Conservation (phyloP, 2,329 filamentous ascomycete species). For the Sporothrix pseudoabietina region DNA sequence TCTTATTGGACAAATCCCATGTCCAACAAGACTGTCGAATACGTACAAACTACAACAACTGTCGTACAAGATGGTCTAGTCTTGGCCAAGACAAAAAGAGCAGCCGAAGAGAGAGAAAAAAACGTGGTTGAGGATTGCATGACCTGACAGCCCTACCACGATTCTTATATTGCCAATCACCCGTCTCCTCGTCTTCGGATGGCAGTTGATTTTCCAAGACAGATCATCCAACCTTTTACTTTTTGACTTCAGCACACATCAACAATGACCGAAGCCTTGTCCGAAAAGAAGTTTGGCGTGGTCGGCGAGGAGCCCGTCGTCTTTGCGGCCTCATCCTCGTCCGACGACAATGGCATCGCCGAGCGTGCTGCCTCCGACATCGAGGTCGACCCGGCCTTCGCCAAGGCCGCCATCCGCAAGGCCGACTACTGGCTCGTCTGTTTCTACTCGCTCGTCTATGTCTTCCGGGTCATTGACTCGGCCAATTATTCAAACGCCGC, state of each 20-base stretch:
- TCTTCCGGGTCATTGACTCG: conserved; percentile 46
- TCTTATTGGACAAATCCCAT: background rate
- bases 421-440: conserved; percentile 42
- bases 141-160: conserved; percentile 1
- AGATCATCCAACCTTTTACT: background rate
- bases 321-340: background rate
- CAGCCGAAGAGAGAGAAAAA: background rate
- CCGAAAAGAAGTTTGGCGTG: background rate
- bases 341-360: background rate
- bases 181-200: too few relatives aligned
- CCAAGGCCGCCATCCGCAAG: conserved; percentile 42
- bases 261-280: conserved; percentile 1
- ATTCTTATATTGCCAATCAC: conserved; percentile 6
- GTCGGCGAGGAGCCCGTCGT: conserved; percentile 1
- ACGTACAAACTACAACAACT: background rate
- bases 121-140: conserved; percentile 4
- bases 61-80: background rate
- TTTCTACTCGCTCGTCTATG: conserved; percentile 45
- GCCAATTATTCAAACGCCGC: conserved; percentile 47
- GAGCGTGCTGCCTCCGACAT: background rate
- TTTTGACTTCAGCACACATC: background rate
- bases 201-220: background rate
- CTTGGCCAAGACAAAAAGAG: background rate
- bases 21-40: background rate
- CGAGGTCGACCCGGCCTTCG: conserved; percentile 34